A percentile compares a stretch with the other conserved stretches of the same genome.
These are phyloP conservation scores for Talaromyces rugulosus DNA, from an alignment of 2,329 filamentous ascomycete species.

Conservation along the genomic window DNA sequence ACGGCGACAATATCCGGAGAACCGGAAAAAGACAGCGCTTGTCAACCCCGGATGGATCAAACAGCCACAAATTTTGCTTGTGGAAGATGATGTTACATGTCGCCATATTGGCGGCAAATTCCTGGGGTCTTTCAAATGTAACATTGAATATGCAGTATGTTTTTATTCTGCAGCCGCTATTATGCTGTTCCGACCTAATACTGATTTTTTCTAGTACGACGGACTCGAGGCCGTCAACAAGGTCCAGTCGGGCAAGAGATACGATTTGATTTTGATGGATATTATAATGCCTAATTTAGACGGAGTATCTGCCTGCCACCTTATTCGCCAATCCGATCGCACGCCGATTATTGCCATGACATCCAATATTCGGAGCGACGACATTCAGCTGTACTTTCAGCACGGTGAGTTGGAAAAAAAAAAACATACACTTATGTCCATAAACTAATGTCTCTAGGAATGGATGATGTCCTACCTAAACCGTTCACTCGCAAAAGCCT, in stretches of 20 bases:
- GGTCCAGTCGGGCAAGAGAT: slow-evolving; percentile 63
- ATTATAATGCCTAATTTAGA: slow-evolving; percentile 98
- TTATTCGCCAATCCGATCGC: slow-evolving; percentile 82
- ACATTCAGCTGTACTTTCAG: slow-evolving; percentile 95
- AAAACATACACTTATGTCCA: background rate
- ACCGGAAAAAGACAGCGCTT: slow-evolving; percentile 58
- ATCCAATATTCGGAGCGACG: slow-evolving; percentile 92
- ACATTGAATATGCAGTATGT: slow-evolving; percentile 60
- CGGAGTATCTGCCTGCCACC: slow-evolving; percentile 87
- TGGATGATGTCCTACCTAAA: slow-evolving; percentile 96
- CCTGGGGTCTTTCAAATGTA: slow-evolving; percentile 60
- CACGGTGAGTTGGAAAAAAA: slow-evolving; percentile 62
- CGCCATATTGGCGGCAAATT: slow-evolving; percentile 65
- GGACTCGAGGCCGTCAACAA: slow-evolving; percentile 89
- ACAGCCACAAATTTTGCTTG: slow-evolving; percentile 76
- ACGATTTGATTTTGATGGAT: slow-evolving; percentile 76
- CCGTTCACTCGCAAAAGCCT: slow-evolving; percentile 90
- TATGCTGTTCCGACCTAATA: slow-evolving; percentile 8
- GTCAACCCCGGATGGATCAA: slow-evolving; percentile 63
- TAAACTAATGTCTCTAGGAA: slow-evolving; percentile 55
- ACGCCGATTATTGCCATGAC: slow-evolving; percentile 97
- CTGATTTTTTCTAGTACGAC: slow-evolving; percentile 61
- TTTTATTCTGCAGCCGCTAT: slow-evolving; percentile 15
- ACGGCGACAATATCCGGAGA: slow-evolving; percentile 42
- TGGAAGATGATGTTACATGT: slow-evolving; percentile 73